phyloP scores from a whole-genome alignment of 768 basidiomycete genomes.

The Gymnopilus junonius region DNA sequence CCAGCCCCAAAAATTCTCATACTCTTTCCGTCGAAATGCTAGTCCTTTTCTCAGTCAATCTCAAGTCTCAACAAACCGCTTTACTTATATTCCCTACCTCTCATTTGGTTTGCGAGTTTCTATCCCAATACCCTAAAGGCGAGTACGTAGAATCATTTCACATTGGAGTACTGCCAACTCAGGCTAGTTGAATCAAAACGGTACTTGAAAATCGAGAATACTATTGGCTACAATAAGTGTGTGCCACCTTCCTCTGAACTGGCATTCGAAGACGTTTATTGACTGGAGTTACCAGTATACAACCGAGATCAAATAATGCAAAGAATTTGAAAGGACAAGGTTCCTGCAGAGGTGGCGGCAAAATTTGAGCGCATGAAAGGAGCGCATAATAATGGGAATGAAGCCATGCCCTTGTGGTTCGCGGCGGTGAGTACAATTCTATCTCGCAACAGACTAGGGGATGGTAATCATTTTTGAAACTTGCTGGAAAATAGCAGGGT shows the following conservation, averaged over 20 bases:
- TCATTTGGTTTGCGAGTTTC: conserved; percentile 36
- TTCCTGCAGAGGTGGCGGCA: conserved; percentile 27
- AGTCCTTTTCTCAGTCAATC: conserved; percentile 12
- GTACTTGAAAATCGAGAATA: conserved; percentile 31
- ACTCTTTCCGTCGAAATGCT: conserved; percentile 11
- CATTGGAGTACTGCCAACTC: no score
- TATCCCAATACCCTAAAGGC: conserved; percentile 37
- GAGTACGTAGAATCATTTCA: background rate
- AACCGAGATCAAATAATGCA: conserved; percentile 33
- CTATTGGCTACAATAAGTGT: conserved; percentile 41
- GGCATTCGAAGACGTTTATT: background rate
- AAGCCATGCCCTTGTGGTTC: conserved; percentile 38
- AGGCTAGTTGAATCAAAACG: background rate
- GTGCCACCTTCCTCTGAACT: conserved; percentile 2
- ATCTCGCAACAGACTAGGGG: background rate
- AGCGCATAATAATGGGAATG: conserved; percentile 40
- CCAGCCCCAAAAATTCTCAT: background rate
- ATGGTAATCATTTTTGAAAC: conserved; percentile 16
- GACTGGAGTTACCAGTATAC: conserved; percentile 25
- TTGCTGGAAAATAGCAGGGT: conserved; percentile 35
- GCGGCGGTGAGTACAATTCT: conserved; percentile 28
- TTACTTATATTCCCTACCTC: conserved; percentile 42
- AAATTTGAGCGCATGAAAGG: conserved; percentile 40
- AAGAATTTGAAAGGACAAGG: conserved; percentile 28
- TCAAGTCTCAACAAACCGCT: conserved; percentile 27